Base-by-base conservation (phyloP, 768 basidiomycete species). In the Nidula microcarpa region DNA sequence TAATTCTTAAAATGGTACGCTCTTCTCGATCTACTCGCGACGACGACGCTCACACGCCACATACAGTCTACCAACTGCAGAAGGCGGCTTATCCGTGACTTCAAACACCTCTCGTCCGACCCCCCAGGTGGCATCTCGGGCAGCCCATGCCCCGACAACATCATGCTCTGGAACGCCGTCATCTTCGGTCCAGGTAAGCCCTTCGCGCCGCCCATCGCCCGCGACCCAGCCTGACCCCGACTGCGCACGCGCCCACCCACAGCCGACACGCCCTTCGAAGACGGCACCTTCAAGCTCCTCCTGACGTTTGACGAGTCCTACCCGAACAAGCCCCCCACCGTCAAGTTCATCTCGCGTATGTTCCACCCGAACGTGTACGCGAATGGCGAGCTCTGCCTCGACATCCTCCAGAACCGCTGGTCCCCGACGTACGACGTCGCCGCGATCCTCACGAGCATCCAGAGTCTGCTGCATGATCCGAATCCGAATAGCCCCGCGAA, bases 161-260 rank as follows among this genome's bases (percentile, higher is more conserved):
- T 99, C 70, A 97, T 98, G 94, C 80, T 98, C 13, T 99, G 97
- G 97, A 99, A 99, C 63, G 97, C 97, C 1, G 97, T 99, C 53
- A 99, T 99, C 57, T 98, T 99, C 65, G 97, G 97, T 2, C 97
- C 97, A 70, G 89, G 96, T 94, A 54, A 64, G 87, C 72, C 14
- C n/a, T n/a, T 14, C 16, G 32, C 4, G 23, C 23, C 30, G 9
- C 13, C 14, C 14, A 23, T 43, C 51, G 43, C 36, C 23, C 5
- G 17, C 37, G 36, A 1, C 5, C 37, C 7, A 37, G 52, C 18
- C 36, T 35, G 53, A 54, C 47, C 32, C 50, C 49, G 41, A 35
- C 10, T 34, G 16, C 55, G 34, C 33, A 51, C 17, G 7, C 44
- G 47, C 48, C 43, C 41, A 10, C 45, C 11, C 32, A 7, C 68